Conservation (phyloP, 1,139 yeast species). For the Blastobotrys niveus region DNA sequence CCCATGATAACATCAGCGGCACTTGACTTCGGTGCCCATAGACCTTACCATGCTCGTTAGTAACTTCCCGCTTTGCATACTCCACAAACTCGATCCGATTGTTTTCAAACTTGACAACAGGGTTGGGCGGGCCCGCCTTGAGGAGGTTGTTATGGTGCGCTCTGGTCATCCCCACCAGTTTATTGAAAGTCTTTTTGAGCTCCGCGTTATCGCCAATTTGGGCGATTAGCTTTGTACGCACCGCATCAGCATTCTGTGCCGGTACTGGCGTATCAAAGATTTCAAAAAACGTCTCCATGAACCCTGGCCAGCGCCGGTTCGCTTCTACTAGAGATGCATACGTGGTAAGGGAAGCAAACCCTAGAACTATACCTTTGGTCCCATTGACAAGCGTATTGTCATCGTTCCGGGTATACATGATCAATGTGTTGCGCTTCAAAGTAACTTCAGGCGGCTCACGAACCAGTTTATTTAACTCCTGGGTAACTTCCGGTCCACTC, state of each 20-base stretch:
- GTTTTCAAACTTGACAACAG: too few species aligned
- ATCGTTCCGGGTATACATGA: slow-evolving; percentile 48
- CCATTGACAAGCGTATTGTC: slow-evolving; percentile 49
- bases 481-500: slow-evolving; percentile 40
- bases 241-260: not conserved
- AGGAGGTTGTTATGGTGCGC: too few species aligned
- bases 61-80: too few species aligned
- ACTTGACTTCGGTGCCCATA: slow-evolving; percentile 50
- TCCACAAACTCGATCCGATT: too few species aligned
- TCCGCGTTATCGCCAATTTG: too few species aligned
- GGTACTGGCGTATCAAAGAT: slow-evolving; percentile 10
- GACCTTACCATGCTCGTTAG: too few species aligned
- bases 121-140: too few species aligned
- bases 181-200: too few species aligned
- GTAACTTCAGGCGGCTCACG: slow-evolving; percentile 36
- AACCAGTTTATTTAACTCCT: not conserved
- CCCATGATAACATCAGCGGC: slow-evolving; percentile 81
- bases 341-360: slow-evolving; percentile 31
- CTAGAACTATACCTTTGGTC: slow-evolving; percentile 39
- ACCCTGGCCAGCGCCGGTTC: slow-evolving; percentile 10
- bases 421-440: slow-evolving; percentile 55
- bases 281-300: slow-evolving; percentile 19
- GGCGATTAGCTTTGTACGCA: not conserved
- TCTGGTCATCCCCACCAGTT: too few species aligned
- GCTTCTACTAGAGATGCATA: slow-evolving; percentile 14